Evolutionary conservation across 2,329 filamentous ascomycete genomes (phyloP).

Genomic region (Fusarium oligoseptatum): DNA sequence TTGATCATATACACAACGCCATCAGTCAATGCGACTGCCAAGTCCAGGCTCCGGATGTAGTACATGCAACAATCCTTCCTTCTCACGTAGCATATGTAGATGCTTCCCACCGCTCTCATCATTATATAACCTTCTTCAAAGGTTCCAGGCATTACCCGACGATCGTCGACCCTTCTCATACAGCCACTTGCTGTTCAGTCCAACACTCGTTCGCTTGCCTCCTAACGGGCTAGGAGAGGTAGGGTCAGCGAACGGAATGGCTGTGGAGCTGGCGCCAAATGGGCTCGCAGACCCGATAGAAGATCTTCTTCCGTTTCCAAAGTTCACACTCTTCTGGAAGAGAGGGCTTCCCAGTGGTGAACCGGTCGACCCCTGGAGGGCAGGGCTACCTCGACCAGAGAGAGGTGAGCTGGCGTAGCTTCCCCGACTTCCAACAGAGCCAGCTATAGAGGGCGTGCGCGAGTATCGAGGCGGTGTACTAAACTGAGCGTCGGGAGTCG

Average conservation of each 20-base stretch:
- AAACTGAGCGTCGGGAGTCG: slow-evolving; percentile 77
- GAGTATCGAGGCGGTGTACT: slow-evolving; percentile 90
- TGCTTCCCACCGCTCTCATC: slow-evolving; percentile 10
- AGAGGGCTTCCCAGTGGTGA: slow-evolving; percentile 65
- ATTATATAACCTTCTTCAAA: slow-evolving; percentile 41
- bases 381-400: slow-evolving; percentile 67
- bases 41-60: slow-evolving; percentile 6
- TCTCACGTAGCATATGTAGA: slow-evolving; percentile 16
- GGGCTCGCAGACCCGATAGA: slow-evolving; percentile 73
- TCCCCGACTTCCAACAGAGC: slow-evolving; percentile 71
- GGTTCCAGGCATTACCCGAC: slow-evolving; percentile 59
- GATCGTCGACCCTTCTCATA: slow-evolving; percentile 83
- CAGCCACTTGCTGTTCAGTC: slow-evolving; percentile 92
- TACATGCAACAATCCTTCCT: slow-evolving; percentile 16
- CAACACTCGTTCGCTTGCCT: slow-evolving; percentile 79
- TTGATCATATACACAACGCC: slow-evolving; percentile 37
- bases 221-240: slow-evolving; percentile 76
- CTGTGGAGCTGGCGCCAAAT: slow-evolving; percentile 63
- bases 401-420: slow-evolving; percentile 71
- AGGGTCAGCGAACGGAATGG: slow-evolving; percentile 68
- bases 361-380: slow-evolving; percentile 48
- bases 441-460: slow-evolving; percentile 75
- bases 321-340: slow-evolving; percentile 75
- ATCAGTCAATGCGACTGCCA: slow-evolving; percentile 24
- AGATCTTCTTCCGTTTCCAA: slow-evolving; percentile 65